Evolutionary conservation across 495 filamentous ascomycete species (phyloP).

Genomic region (Acidiella bohemica): DNA sequence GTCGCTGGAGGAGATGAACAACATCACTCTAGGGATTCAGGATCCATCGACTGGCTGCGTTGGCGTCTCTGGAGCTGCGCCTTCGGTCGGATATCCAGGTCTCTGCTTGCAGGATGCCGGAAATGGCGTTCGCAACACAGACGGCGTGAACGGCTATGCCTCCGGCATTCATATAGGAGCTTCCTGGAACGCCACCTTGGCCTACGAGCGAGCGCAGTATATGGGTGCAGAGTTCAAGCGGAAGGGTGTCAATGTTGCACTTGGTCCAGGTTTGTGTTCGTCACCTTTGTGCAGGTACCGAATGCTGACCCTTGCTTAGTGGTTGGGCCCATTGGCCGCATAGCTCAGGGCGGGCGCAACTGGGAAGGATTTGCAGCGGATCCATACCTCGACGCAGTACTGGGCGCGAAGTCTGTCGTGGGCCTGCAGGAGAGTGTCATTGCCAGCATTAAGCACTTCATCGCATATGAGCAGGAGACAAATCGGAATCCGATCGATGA

Average conservation of each 20-base stretch:
- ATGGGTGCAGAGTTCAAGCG: conserved; percentile 24
- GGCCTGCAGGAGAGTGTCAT: conserved; percentile 40
- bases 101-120: conserved; percentile 52
- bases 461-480: conserved; percentile 16
- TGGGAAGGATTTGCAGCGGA: conserved; percentile 41
- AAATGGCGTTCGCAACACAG: conserved; percentile 43
- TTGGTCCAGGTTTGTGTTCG: no score
- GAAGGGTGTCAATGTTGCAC: conserved; percentile 24
- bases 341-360: conserved; percentile 40
- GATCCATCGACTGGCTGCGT: conserved; percentile 11
- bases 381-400: conserved; percentile 36
- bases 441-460: conserved; percentile 31
- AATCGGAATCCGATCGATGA: conserved; percentile 6
- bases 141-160: conserved; percentile 46
- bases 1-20: conserved; percentile 21
- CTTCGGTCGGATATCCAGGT: conserved; percentile 42
- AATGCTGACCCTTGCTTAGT: no score
- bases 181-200: conserved; percentile 19
- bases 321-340: conserved; percentile 42
- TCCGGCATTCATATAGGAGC: conserved; percentile 36
- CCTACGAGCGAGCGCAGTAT: conserved; percentile 15
- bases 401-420: conserved; percentile 22
- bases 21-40: conserved; percentile 20
- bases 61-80: conserved; percentile 8
- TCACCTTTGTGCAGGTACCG: no score